Base-by-base conservation (phyloP, 768 basidiomycete genomes). In the Hemileccinum rubropunctum region DNA sequence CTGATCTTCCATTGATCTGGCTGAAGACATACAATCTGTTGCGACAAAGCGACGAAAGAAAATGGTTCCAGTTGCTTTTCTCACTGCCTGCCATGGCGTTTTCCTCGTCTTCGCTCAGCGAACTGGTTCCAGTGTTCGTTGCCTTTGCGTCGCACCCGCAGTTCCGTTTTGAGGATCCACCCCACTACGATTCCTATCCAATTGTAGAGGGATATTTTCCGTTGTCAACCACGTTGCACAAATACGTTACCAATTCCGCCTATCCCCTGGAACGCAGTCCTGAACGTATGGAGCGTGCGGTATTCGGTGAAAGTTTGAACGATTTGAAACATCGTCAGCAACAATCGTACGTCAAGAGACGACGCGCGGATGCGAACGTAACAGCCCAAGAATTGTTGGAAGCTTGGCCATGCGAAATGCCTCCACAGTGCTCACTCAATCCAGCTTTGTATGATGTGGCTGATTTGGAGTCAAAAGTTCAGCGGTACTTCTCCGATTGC, bases 21-120 rank as follows among this genome's bases (percentile, higher is more conserved):
- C 45, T 71, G 34, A 52, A 62, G 13, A 37, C 59, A 5, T 70
- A 68, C 17, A 40, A 67, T 35, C 20, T 56, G 10, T 62, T 59
- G 41, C 63, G 61, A 42, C 12, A 17, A 21, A 46, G 49, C n/a
- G 9, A 35, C 7, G 49, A 34, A 13, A 6, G 11, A n/a, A 34
- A 59, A 36, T 53, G 48, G 37, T 62, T 46, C 33, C 60, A 52
- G 34, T 18, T 71, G 6, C 42, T 58, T 5, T 71, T 72, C 30
- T 57, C 58, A 8, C 53, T 71, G 17, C 55, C 66, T 15, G 58
- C 66, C 4, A 58, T 68, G 58, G 59, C 47, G 27, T 72, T 67
- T 46, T 39, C 47, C 8, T 65, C 60, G 9, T 38, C 57, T 5
- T 6, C 46, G 0, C 37, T 48, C 14, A 30, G 38, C 3, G 41